A percentile compares a stretch with the other conserved stretches of the same genome.
phyloP scores from a whole-genome alignment of 331 rosid species.

The Telfairia occidentalis region DNA sequence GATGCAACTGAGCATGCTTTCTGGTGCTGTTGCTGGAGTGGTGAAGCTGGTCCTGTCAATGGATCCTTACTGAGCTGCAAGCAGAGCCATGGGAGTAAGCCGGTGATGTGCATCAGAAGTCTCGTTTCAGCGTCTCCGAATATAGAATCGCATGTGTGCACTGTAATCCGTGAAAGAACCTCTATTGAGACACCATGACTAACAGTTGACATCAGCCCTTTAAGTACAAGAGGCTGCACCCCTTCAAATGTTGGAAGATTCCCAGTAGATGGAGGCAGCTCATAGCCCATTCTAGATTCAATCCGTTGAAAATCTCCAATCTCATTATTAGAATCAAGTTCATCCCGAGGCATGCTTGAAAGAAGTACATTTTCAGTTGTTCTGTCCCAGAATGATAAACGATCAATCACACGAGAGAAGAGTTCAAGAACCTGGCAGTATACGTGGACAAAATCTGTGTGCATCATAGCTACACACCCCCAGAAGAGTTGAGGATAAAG shows the following conservation, averaged over 20 bases:
- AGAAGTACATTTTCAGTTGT: conserved; percentile 95
- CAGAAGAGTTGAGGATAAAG: conserved; percentile 97
- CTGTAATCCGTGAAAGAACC: conserved; percentile 81
- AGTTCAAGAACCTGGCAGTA: conserved; percentile 97
- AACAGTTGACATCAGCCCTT: conserved; percentile 84
- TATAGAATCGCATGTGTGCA: conserved; percentile 89
- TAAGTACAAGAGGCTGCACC: conserved; percentile 96
- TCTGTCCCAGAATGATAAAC: conserved; percentile 78
- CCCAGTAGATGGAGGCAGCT: conserved; percentile 59
- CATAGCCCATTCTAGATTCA: conserved; percentile 76
- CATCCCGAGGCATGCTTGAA: conserved; percentile 98
- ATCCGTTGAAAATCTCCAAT: conserved; percentile 64
- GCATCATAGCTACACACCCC: conserved; percentile 99
- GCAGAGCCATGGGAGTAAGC: conserved; percentile 96
- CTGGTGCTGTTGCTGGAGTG: conserved; percentile 77
- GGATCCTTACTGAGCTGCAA: conserved; percentile 86
- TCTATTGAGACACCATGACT: conserved; percentile 89
- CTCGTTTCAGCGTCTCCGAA: conserved; percentile 87
- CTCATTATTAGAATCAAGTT: conserved; percentile 41
- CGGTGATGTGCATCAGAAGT: conserved; percentile 93
- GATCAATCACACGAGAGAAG: conserved; percentile 88
- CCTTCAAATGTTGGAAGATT: conserved; percentile 89
- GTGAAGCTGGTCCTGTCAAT: conserved; percentile 64
- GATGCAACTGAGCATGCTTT: conserved; percentile 89
- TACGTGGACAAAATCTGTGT: conserved; percentile 97